These are phyloP conservation scores for Ocimum tenuiflorum DNA, from an alignment of 257 asterid genomes.

Conservation along the genomic window DNA sequence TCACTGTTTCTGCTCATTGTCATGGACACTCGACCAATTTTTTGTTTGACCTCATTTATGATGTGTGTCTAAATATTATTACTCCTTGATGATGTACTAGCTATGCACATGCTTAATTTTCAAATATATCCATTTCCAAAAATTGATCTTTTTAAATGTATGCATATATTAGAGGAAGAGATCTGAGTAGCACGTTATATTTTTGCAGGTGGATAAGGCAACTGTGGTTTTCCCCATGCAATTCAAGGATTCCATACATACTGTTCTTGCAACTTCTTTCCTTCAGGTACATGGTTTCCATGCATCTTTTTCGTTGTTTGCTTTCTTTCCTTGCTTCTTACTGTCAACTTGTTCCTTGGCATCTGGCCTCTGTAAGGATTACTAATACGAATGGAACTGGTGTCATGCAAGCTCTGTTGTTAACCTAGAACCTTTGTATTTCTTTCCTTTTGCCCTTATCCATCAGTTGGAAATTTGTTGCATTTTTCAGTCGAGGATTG, in stretches of 20 bases:
- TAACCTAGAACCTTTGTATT: not conserved
- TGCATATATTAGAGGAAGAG: not conserved
- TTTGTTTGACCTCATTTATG: not conserved
- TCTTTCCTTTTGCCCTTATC: not conserved
- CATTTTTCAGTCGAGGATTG: not conserved
- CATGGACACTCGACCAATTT: not conserved
- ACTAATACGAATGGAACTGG: not conserved
- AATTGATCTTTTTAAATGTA: not conserved
- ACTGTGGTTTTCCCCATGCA: conserved; percentile 81
- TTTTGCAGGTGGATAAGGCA: conserved; percentile 64
- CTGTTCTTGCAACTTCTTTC: conserved; percentile 85
- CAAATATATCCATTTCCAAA: not conserved
- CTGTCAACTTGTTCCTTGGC: not conserved
- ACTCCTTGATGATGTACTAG: not conserved
- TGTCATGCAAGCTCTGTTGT: not conserved
- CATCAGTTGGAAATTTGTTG: not conserved
- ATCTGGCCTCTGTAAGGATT: conserved; percentile 4
- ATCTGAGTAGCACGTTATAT: conserved; percentile 18
- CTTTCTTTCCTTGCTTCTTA: not conserved
- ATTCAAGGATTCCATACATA: conserved; percentile 78
- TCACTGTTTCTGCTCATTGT: conserved; percentile 13
- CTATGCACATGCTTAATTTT: not conserved
- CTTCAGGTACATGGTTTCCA: conserved; percentile 52
- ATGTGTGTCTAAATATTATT: not conserved
- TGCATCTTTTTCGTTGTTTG: not conserved